A percentile compares a stretch with the other conserved stretches of the same genome.
These are phyloP conservation scores for Alternaria triticimaculans DNA, from an alignment of 2,329 filamentous ascomycete genomes.

Conservation along the genomic window DNA sequence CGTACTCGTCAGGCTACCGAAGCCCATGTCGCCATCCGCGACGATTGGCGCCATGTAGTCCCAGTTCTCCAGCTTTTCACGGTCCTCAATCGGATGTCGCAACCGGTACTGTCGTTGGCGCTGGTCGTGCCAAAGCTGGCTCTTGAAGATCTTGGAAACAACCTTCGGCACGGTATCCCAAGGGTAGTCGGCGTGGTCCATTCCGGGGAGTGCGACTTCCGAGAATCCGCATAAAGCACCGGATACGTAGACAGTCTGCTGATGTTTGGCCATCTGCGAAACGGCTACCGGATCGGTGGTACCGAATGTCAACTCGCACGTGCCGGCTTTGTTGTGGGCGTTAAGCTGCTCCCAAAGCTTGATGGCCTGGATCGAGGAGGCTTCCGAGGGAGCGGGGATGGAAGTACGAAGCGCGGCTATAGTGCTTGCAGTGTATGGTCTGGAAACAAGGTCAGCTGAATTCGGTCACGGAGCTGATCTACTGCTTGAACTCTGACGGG, in stretches of 20 bases:
- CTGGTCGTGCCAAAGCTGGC: constrained; percentile 52
- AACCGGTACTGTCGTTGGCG: constrained; percentile 50
- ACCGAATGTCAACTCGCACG: constrained; percentile 49
- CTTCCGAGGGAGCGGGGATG: constrained; percentile 31
- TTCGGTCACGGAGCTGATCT: too few relatives aligned
- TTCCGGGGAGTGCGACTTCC: constrained; percentile 48
- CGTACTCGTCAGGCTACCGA: constrained; percentile 49
- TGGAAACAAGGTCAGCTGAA: constrained; percentile 2
- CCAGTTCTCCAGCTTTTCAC: constrained; percentile 45
- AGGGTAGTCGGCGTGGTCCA: constrained; percentile 54
- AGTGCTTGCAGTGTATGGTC: constrained; percentile 44
- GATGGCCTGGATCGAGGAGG: constrained; percentile 42
- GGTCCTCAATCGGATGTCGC: constrained; percentile 36
- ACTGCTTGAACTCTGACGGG: background rate
- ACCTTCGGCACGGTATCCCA: constrained; percentile 53
- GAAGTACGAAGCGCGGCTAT: constrained; percentile 46
- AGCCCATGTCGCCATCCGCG: constrained; percentile 55
- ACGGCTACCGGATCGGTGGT: constrained; percentile 48
- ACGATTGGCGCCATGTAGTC: constrained; percentile 53
- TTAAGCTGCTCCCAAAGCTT: constrained; percentile 50
- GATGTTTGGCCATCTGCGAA: constrained; percentile 49
- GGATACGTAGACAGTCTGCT: constrained; percentile 52
- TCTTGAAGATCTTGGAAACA: constrained; percentile 51
- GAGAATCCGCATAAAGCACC: constrained; percentile 51
- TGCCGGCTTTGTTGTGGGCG: constrained; percentile 44